Evolutionary conservation across 441 rosid genomes (phyloP).

Genomic region (Mallotus repandus): DNA sequence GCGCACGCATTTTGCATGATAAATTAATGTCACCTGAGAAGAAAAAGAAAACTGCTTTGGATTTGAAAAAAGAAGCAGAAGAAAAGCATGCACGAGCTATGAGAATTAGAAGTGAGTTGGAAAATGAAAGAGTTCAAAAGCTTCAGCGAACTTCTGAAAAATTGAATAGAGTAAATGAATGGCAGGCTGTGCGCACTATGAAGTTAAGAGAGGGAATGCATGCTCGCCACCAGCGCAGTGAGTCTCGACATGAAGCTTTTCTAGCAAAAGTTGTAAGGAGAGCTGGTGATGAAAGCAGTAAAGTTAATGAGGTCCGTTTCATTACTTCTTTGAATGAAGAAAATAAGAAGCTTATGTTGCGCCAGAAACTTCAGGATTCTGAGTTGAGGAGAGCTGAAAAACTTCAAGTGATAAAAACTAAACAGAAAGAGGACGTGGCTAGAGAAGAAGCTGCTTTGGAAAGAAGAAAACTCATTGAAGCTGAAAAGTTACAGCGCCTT

Average conservation of each 20-base stretch:
- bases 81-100: constrained; percentile 79
- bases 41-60: constrained; percentile 70
- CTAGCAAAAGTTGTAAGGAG: constrained; percentile 80
- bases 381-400: constrained; percentile 81
- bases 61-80: constrained; percentile 73
- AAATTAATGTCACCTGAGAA: constrained; percentile 82
- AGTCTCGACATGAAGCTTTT: constrained; percentile 80
- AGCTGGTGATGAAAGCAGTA: constrained; percentile 90
- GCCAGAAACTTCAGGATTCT: constrained; percentile 76
- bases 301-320: constrained; percentile 83
- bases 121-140: constrained; percentile 76
- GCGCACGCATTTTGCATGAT: constrained; percentile 64
- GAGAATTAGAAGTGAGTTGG: constrained; percentile 76
- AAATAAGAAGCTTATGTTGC: constrained; percentile 77
- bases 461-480: constrained; percentile 74
- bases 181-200: constrained; percentile 78
- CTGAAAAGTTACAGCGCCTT: constrained; percentile 81
- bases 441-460: constrained; percentile 85
- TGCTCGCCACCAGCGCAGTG: constrained; percentile 79
- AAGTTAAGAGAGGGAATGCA: constrained; percentile 77
- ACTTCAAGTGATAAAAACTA: constrained; percentile 63
- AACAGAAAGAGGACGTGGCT: constrained; percentile 80
- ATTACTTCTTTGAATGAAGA: constrained; percentile 84
- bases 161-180: constrained; percentile 70
- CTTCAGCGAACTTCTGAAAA: constrained; percentile 83